Base-by-base conservation (phyloP, 2,329 filamentous ascomycete genomes). In the Blumeriella jaapii region DNA sequence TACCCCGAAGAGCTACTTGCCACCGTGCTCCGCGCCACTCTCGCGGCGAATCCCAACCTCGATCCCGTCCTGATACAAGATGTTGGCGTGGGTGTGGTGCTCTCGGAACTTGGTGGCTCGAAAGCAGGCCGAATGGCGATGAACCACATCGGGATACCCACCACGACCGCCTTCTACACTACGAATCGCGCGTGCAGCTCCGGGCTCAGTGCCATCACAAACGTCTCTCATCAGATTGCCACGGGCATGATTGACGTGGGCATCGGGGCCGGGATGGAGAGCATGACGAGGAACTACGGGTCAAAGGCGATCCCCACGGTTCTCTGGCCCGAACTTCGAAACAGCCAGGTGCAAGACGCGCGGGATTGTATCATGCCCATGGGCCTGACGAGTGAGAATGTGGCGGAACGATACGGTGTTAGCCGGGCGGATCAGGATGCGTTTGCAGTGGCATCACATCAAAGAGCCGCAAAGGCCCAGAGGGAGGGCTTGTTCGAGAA, bases 81-180 rank as follows among this genome's bases (percentile, higher is more conserved):
- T 54, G 74, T 95, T 3, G 79, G 78, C 44, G 78, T 95, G 37
- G 89, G 87, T 47, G 86, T 85, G 20, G 87, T 95, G 4, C 75
- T 95, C 36, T 85, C 84, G 17, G 86, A 94, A 59, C 79, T 95
- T 10, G 87, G 87, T 46, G 87, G 87, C 39, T 78, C 74, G 49
- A 95, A 95, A 65, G 86, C 86, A 0, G 85, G 82, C 1, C 82
- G 87, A 46, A 93, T 93, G 83, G 85, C 85, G 28, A 73, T 89
- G 50, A 81, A 86, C 60, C 83, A 93, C 61, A 78, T 79, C 39
- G 85, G 85, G 20, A 83, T 78, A 54, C 71, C 82, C 11, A 70
- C 71, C 46, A 69, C 69, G 1, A 86, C 83, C 1, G 70, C 75
- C 10, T 78, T 95, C 49, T 80, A 86, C 62, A 95, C 87, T 0